phyloP scores from a whole-genome alignment of 495 filamentous ascomycete genomes.

The Haplographium delicatum region DNA sequence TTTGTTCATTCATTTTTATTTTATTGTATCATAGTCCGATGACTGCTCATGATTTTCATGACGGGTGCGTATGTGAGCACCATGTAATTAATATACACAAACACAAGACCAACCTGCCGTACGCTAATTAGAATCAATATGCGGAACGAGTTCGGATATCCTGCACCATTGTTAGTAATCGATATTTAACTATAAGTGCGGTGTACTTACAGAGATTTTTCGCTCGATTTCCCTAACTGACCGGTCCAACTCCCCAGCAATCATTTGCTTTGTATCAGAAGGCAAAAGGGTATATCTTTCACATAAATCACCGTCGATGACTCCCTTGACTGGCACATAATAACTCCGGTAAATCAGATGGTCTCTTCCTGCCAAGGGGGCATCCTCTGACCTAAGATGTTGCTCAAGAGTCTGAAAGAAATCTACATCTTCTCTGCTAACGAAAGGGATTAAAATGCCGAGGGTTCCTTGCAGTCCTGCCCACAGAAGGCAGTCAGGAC shows the following conservation, averaged over 20 bases:
- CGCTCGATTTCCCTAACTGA: conserved; percentile 88
- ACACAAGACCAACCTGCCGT: conserved; percentile 8
- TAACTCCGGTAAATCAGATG: conserved; percentile 93
- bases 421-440: conserved; percentile 86
- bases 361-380: conserved; percentile 84
- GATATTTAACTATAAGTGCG: conserved; percentile 1
- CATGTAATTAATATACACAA: conserved; percentile 23
- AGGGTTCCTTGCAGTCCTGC: conserved; percentile 90
- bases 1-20: conserved; percentile 10
- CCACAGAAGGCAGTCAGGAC: conserved; percentile 89
- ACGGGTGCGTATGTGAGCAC: not conserved
- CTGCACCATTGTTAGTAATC: conserved; percentile 36
- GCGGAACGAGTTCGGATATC: conserved; percentile 86
- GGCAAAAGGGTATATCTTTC: conserved; percentile 80
- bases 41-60: conserved; percentile 20
- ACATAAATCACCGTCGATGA: conserved; percentile 97
- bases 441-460: conserved; percentile 86
- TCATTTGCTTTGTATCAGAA: conserved; percentile 86
- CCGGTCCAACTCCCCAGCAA: conserved; percentile 87
- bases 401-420: conserved; percentile 94
- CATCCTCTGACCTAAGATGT: conserved; percentile 75
- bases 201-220: conserved; percentile 76
- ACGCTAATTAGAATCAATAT: conserved; percentile 54
- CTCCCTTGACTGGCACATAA: conserved; percentile 94
- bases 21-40: conserved; percentile 11